A percentile compares a stretch with the other conserved stretches of the same genome.
Evolutionary conservation across 257 asterid species (phyloP).

Genomic region (Solanum medicagineum): DNA sequence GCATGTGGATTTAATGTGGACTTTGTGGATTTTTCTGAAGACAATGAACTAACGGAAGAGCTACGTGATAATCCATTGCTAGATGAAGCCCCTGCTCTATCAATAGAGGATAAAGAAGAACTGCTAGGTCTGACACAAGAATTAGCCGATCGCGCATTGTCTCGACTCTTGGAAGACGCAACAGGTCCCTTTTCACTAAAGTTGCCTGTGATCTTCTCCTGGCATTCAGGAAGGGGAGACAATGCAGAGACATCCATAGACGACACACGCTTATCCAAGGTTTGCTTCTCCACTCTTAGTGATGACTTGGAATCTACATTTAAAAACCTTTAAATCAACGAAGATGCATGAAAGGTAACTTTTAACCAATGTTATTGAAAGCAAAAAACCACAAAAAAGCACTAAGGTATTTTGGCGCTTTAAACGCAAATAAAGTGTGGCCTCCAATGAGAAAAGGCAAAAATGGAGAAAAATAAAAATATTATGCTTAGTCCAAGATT

Average conservation of each 20-base stretch:
- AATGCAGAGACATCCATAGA: conserved; percentile 51
- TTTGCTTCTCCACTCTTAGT: conserved; percentile 20
- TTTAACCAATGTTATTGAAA: not conserved
- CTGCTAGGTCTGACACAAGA: conserved; percentile 41
- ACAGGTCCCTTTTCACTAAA: conserved; percentile 30
- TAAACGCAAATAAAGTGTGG: not conserved
- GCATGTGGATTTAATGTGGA: conserved; percentile 86
- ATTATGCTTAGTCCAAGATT: not conserved
- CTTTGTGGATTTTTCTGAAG: conserved; percentile 85
- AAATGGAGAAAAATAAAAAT: not conserved
- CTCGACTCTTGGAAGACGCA: conserved; percentile 38
- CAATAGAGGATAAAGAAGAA: conserved; percentile 59
- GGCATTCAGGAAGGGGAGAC: conserved; percentile 50
- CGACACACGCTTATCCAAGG: conserved; percentile 34
- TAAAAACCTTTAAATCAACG: not conserved
- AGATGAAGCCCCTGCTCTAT: conserved; percentile 55
- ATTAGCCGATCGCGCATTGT: conserved; percentile 16
- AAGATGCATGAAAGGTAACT: not conserved
- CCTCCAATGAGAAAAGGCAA: not conserved
- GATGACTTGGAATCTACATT: conserved; percentile 29
- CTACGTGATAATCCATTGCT: conserved; percentile 67
- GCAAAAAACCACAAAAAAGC: not conserved
- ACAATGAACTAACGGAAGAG: conserved; percentile 74
- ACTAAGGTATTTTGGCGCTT: not conserved
- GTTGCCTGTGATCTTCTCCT: conserved; percentile 28